phyloP scores from a whole-genome alignment of 768 basidiomycete genomes.

The Pleurotus giganteus region DNA sequence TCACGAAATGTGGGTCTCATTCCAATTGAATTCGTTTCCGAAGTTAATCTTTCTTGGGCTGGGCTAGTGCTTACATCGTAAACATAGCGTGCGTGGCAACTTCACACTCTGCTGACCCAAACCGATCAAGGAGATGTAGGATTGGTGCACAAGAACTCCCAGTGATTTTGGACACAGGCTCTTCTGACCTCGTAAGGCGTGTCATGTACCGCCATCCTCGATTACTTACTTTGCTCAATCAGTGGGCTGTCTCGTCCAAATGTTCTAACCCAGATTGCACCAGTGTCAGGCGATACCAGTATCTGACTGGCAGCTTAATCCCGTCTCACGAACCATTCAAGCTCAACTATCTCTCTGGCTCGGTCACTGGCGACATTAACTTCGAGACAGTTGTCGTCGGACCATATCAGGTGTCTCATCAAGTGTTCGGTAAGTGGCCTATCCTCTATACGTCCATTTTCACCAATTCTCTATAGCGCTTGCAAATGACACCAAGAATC shows the following conservation, averaged over 20 bases:
- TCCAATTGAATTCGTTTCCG: neutral
- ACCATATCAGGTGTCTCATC: conserved; percentile 39
- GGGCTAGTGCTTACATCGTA: conserved; percentile 17
- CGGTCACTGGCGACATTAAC: conserved; percentile 44
- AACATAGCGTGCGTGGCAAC: conserved; percentile 14
- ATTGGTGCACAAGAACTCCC: conserved; percentile 42
- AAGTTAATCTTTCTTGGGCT: neutral
- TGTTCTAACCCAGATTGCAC: conserved; percentile 46
- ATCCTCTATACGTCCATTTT: conserved; percentile 17
- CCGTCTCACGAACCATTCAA: conserved; percentile 36
- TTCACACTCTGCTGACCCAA: neutral
- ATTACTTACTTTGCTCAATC: conserved; percentile 27
- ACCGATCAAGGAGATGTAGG: conserved; percentile 17
- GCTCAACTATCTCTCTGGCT: conserved; percentile 48
- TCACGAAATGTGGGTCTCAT: conserved; percentile 30
- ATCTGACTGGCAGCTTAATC: conserved; percentile 27
- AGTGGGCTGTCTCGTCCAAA: conserved; percentile 52
- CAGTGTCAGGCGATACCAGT: conserved; percentile 38
- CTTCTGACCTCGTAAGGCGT: conserved; percentile 52
- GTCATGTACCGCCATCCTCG: neutral
- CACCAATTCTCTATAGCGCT: conserved; percentile 10
- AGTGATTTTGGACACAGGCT: conserved; percentile 55
- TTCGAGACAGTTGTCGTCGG: conserved; percentile 38
- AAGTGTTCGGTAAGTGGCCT: conserved; percentile 40
- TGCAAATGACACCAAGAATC: conserved; percentile 39